Base-by-base conservation (phyloP, 208 protist genomes). In the Phytomonas francai region DNA sequence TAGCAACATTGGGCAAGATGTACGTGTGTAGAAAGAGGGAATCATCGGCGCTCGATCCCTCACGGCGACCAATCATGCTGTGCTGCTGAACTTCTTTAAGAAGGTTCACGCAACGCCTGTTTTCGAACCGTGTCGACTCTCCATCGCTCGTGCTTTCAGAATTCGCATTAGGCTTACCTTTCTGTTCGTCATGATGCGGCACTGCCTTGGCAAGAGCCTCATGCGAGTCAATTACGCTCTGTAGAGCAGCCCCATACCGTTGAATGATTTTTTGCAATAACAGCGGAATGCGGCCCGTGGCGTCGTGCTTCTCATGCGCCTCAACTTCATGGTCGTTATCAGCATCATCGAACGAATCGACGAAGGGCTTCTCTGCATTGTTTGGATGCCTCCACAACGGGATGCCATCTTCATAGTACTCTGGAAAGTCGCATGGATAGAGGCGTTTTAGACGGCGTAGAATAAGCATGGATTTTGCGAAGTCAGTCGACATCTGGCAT, bases 401-500 rank as follows among this genome's bases (percentile, higher is more conserved):
- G 34, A 9, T 9, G 34, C 31, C 31, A 30, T 60, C 60, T 34
- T 69, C 75, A 33, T 75, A 42, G 9, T 66, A 39, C 31, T 74
- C 62, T 1, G 25, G 45, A 9, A 60, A 60, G 57, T 60, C 57
- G 57, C 29, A 60, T 32, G 57, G 57, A 9, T 34, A 60, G 9
- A 3, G 29, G 9, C 34, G 61, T 25, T 65, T 25, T 54, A 79
- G 75, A 8, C 80, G 73, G 34, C 75, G 65, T 29, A 91, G 30
- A 31, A 94, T 74, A 14, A 63, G 57, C 0, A 94, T 59, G 28
- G 77, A 72, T 68, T 94, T 94, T 6, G 73, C 30, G 66, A 94
- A 94, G 79, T 94, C 88, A 4, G 88, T 91, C n/a, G 88, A 79
- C 74, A 89, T 76, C 59, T 94, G 88, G 68, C 88, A 94, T 19